A percentile compares a stretch with the other conserved stretches of the same genome.
phyloP scores from a whole-genome alignment of 768 basidiomycete genomes.

The Russula earlei region DNA sequence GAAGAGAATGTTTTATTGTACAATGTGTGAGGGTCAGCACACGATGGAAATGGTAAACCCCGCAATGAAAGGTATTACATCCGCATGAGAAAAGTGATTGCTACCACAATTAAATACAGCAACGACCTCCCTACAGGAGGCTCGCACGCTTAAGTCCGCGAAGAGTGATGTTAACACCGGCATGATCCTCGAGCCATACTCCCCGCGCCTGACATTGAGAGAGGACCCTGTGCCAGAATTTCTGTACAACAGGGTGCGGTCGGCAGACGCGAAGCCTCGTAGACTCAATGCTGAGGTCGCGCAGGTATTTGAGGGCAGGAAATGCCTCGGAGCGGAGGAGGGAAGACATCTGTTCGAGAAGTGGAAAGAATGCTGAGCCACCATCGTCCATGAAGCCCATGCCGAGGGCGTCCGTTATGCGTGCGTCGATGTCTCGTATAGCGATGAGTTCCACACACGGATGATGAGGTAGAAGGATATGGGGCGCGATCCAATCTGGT shows the following conservation, averaged over 20 bases:
- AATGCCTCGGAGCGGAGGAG: conserved; percentile 51
- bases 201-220: conserved; percentile 41
- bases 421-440: conserved; percentile 59
- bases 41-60: not conserved
- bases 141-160: conserved; percentile 33
- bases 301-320: conserved; percentile 47
- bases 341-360: conserved; percentile 55
- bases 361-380: conserved; percentile 51
- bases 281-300: conserved; percentile 56
- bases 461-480: conserved; percentile 58
- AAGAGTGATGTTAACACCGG: conserved; percentile 47
- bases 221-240: conserved; percentile 34
- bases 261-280: conserved; percentile 41
- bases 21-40: not conserved
- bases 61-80: not conserved
- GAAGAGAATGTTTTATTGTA: not conserved
- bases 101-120: not conserved
- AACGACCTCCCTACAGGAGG: not conserved
- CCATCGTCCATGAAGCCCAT: conserved; percentile 20
- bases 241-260: conserved; percentile 29
- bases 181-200: conserved; percentile 59
- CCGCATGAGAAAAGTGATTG: not conserved
- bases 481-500: conserved; percentile 76
- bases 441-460: conserved; percentile 55
- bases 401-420: conserved; percentile 37